Evolutionary conservation across 169 alveolate genomes (phyloP).

Genomic region (Plasmodium adleri): DNA sequence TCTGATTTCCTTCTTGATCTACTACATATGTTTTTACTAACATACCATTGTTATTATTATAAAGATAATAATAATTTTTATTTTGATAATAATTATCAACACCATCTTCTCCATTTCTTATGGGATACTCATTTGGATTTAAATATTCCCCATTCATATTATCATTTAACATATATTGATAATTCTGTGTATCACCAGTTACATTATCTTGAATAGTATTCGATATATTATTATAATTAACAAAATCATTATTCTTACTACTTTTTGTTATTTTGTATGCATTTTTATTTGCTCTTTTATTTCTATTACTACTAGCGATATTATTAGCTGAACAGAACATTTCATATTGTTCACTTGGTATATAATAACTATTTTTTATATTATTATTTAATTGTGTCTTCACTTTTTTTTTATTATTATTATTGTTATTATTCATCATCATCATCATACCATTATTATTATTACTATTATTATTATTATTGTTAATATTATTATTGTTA

Average conservation of each 20-base stretch:
- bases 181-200: not conserved
- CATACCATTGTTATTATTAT: not conserved
- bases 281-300: too few species aligned
- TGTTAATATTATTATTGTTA: too few species aligned
- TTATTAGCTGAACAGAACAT: not conserved
- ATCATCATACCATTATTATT: not conserved
- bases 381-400: not conserved
- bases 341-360: slow-evolving; percentile 2
- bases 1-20: too few species aligned
- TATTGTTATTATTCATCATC: not conserved
- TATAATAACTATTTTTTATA: slow-evolving; percentile 5
- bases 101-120: not conserved
- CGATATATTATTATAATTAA: too few species aligned
- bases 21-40: too few species aligned
- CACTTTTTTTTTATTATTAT: not conserved
- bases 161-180: slow-evolving; percentile 21
- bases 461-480: too few species aligned
- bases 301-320: not conserved
- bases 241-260: too few species aligned
- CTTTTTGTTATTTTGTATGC: too few species aligned
- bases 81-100: not conserved
- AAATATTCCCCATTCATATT: slow-evolving; percentile 1
- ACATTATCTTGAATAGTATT: not conserved
- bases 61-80: slow-evolving; percentile 14
- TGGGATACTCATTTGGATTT: not conserved